phyloP scores from a whole-genome alignment of 148 eudicot genomes.

The Arctostaphylos glauca region DNA sequence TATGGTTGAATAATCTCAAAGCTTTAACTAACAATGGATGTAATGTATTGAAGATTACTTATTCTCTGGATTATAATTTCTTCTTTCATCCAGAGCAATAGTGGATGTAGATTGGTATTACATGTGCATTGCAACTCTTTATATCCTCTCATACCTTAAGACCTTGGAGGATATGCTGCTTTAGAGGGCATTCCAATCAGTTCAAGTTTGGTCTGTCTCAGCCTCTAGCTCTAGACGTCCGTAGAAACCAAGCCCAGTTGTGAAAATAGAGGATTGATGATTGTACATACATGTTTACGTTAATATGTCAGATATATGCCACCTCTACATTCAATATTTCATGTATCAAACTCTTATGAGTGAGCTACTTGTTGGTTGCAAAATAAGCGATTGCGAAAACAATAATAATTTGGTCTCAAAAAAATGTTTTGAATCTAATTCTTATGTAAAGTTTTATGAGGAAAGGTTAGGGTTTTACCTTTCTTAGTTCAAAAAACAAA shows the following conservation, averaged over 20 bases:
- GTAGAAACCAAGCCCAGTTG: neutral
- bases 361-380: neutral
- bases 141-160: neutral
- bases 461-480: too few species aligned
- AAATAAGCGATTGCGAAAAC: too few species aligned
- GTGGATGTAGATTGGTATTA: neutral
- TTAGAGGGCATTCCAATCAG: neutral
- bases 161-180: neutral
- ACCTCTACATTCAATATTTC: slow-evolving; percentile 2
- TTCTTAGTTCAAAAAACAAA: too few species aligned
- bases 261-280: neutral
- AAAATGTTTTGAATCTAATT: too few species aligned
- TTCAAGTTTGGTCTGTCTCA: neutral
- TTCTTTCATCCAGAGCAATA: neutral
- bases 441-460: too few species aligned
- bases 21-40: neutral
- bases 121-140: neutral
- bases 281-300: neutral
- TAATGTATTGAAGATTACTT: neutral
- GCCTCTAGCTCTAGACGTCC: neutral
- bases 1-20: neutral
- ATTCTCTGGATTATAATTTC: neutral
- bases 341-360: neutral
- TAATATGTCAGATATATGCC: neutral
- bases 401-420: too few species aligned